These are phyloP conservation scores for Sugiyamaella marilandica DNA, from an alignment of 805 yeast species.

Conservation along the genomic window DNA sequence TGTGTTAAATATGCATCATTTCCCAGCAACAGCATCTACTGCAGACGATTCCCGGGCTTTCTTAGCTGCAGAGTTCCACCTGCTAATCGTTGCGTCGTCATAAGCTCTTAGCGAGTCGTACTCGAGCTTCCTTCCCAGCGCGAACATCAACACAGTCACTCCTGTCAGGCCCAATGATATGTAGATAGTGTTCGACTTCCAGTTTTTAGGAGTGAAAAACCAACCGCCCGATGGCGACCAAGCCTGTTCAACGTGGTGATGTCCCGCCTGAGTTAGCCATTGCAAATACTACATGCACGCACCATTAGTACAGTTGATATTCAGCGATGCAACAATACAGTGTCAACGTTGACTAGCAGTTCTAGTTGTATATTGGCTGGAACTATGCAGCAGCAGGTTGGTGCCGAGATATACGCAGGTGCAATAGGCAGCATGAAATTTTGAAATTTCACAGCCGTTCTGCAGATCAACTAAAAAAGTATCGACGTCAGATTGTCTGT, in stretches of 20 bases:
- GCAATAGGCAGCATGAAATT: background rate
- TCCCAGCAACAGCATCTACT: conserved; percentile 23
- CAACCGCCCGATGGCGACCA: conserved; percentile 53
- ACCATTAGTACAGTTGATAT: background rate
- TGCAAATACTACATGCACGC: background rate
- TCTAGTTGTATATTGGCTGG: too few relatives aligned
- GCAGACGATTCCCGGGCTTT: conserved; percentile 32
- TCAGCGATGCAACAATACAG: too few relatives aligned
- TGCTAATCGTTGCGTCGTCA: conserved; percentile 37
- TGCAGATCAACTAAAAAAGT: background rate
- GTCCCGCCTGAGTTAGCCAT: conserved; percentile 2
- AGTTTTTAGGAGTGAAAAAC: conserved; percentile 50
- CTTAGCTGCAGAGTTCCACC: conserved; percentile 47
- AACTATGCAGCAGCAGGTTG: background rate
- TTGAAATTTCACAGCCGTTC: conserved; percentile 2
- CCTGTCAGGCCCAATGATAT: conserved; percentile 39
- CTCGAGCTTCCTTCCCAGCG: conserved; percentile 37
- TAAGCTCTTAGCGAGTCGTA: conserved; percentile 36
- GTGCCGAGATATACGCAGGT: conserved; percentile 4
- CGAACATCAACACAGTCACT: conserved; percentile 32
- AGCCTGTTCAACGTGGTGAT: conserved; percentile 20
- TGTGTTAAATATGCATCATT: background rate
- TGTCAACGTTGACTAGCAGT: too few relatives aligned
- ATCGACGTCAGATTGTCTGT: background rate
- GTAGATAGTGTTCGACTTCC: conserved; percentile 40